Conservation (phyloP, 108 stramenopile species). For the Aurantiochytrium sp. region DNA sequence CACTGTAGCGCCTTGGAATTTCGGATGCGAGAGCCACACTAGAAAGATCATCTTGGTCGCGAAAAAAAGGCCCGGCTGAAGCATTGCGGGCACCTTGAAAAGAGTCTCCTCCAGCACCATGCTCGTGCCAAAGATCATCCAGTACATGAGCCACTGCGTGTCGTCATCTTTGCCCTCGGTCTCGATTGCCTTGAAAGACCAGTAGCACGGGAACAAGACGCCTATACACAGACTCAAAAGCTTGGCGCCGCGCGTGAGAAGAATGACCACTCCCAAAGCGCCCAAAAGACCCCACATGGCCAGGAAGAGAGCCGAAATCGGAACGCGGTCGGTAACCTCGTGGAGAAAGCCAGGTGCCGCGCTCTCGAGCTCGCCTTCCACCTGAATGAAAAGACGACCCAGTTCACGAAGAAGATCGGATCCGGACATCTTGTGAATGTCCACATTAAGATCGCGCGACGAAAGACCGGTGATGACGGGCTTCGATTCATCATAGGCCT, state of each 20-base stretch:
- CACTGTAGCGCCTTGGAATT: neutral
- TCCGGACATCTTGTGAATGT: neutral
- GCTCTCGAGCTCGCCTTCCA: neutral
- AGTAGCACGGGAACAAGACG: slow-evolving; percentile 16
- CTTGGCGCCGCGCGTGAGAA: neutral
- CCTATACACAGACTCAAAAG: neutral
- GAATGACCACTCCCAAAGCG: neutral
- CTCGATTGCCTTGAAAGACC: slow-evolving; percentile 28
- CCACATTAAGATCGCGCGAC: neutral
- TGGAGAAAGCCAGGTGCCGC: neutral
- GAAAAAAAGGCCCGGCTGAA: neutral
- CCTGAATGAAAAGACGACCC: neutral
- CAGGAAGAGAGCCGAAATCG: neutral
- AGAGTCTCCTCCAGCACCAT: neutral
- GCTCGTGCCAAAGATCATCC: slow-evolving; percentile 17
- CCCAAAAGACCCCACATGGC: neutral
- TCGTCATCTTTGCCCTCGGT: slow-evolving; percentile 23
- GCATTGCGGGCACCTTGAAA: neutral
- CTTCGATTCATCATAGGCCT: neutral
- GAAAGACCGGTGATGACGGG: neutral
- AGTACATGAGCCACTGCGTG: slow-evolving; percentile 29
- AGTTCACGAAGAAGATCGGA: neutral
- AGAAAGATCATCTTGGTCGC: neutral
- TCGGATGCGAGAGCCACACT: neutral
- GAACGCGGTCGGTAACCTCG: neutral